These are phyloP conservation scores for Epichloe sylvatica DNA, from an alignment of 2,329 filamentous ascomycete genomes.

Conservation along the genomic window DNA sequence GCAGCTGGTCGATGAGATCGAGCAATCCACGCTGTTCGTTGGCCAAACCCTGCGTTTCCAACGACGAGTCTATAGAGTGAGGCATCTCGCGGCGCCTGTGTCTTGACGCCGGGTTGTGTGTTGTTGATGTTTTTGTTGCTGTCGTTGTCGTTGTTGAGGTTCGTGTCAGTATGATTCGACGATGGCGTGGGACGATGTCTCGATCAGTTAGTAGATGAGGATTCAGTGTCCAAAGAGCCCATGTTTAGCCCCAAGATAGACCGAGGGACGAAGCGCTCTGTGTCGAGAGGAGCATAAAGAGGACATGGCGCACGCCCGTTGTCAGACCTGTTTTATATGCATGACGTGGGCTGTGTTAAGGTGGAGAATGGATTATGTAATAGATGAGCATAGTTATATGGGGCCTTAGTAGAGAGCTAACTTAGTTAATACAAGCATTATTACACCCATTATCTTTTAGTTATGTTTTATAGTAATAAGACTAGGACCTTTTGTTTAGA, in stretches of 20 bases:
- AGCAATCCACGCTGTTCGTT: constrained; percentile 42
- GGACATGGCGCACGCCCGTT: not conserved
- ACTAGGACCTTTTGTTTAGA: too few species aligned
- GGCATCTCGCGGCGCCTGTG: constrained; percentile 20
- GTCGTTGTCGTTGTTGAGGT: not conserved
- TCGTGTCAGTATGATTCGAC: not conserved
- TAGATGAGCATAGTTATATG: too few species aligned
- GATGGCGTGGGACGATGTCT: not conserved
- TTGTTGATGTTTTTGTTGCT: not conserved
- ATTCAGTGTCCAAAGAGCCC: constrained; percentile 7
- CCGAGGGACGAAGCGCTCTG: not conserved
- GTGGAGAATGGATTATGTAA: too few species aligned
- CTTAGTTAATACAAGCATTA: too few species aligned
- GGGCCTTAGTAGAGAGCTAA: too few species aligned
- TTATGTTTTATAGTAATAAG: too few species aligned
- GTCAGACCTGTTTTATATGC: constrained; percentile 1
- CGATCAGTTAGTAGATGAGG: not conserved
- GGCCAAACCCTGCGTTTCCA: constrained; percentile 35
- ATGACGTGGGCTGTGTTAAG: not conserved
- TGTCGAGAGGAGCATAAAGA: too few species aligned
- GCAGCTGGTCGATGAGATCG: constrained; percentile 43
- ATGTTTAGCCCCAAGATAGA: not conserved
- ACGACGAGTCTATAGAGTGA: constrained; percentile 31
- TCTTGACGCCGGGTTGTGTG: constrained; percentile 1
- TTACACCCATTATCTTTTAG: too few species aligned